phyloP scores from a whole-genome alignment of 768 basidiomycete genomes.

The Lactarius pseudohatsudake region DNA sequence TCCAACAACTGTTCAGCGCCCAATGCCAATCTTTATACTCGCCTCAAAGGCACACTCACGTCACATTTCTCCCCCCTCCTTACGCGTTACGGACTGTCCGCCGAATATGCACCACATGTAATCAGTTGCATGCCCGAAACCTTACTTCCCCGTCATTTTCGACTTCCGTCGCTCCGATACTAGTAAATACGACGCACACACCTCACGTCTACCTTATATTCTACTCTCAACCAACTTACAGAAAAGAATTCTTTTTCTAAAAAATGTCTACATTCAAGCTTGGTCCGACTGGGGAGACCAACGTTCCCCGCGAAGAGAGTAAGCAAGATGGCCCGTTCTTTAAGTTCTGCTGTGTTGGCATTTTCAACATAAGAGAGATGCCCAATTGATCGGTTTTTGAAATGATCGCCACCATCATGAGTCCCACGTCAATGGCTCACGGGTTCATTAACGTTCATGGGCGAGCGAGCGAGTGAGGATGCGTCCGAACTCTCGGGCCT shows the following conservation, averaged over 20 bases:
- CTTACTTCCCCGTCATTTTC: neutral
- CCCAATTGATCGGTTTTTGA: conserved; percentile 13
- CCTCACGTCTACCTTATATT: conserved; percentile 13
- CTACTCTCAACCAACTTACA: conserved; percentile 15
- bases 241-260: conserved; percentile 12
- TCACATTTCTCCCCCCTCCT: neutral
- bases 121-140: conserved; percentile 3
- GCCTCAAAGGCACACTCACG: conserved; percentile 6
- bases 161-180: neutral
- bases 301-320: conserved; percentile 1
- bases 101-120: conserved; percentile 16
- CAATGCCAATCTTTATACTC: neutral
- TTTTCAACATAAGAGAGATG: neutral
- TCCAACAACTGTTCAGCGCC: neutral
- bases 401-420: neutral
- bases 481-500: neutral
- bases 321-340: neutral
- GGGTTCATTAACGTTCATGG: neutral
- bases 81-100: conserved; percentile 13
- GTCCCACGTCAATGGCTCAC: neutral
- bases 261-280: neutral
- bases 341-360: neutral
- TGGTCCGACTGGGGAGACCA: neutral
- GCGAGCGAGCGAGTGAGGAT: neutral
- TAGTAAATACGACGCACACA: conserved; percentile 3